A percentile compares a stretch with the other conserved stretches of the same genome.
Conservation (phyloP, 495 filamentous ascomycete genomes). For the Staphylotrichum tortipilum region DNA sequence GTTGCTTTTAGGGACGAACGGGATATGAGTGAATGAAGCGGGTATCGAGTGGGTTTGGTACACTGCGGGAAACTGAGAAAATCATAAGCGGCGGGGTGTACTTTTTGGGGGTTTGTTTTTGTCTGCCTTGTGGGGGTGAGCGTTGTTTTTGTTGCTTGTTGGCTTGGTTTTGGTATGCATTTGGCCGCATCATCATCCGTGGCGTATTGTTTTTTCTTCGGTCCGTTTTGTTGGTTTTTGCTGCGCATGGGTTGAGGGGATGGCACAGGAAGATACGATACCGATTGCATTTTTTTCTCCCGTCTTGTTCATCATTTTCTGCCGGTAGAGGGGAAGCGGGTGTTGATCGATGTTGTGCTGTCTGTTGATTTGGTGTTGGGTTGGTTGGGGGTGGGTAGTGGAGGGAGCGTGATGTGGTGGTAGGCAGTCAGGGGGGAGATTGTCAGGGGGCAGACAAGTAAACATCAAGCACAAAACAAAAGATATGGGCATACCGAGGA, state of each 20-base stretch:
- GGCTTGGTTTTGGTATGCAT: background rate
- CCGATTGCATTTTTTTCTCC: constrained; percentile 2
- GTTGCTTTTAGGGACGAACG: background rate
- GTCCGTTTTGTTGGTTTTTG: background rate
- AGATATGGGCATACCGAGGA: too few species aligned
- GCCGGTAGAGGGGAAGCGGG: background rate
- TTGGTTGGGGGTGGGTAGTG: background rate
- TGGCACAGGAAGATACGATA: constrained; percentile 6
- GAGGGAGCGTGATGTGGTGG: background rate
- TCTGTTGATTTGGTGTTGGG: background rate
- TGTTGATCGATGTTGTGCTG: background rate
- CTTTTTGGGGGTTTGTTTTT: background rate
- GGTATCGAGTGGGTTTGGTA: background rate
- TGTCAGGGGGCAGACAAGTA: too few species aligned
- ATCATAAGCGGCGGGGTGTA: background rate
- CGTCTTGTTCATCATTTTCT: background rate
- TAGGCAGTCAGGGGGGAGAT: background rate
- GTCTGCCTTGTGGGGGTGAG: background rate
- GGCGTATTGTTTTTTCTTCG: background rate
- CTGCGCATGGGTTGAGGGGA: background rate
- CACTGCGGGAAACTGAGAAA: background rate
- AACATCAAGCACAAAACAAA: too few species aligned
- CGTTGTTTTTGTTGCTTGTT: background rate
- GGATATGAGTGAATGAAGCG: background rate
- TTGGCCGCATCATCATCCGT: constrained; percentile 5